These are phyloP conservation scores for Lachnellula occidentalis DNA, from an alignment of 2,329 filamentous ascomycete species.

Conservation along the genomic window DNA sequence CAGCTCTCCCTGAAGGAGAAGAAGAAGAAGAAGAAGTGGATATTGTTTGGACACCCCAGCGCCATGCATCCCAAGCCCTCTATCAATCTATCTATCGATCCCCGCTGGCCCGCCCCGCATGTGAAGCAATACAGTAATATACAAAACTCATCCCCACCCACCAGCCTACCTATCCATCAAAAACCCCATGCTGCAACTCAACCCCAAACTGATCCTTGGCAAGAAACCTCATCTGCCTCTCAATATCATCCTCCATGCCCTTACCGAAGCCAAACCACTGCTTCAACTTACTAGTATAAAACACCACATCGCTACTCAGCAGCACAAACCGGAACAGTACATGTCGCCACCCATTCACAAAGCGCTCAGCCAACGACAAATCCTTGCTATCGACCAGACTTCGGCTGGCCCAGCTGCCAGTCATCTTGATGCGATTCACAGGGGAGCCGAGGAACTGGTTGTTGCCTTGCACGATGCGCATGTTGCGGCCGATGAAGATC, in stretches of 20 bases:
- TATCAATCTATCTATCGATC: no score
- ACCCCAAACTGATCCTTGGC: conserved; percentile 82
- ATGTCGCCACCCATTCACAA: conserved; percentile 69
- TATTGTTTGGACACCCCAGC: no score
- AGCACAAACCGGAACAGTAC: conserved; percentile 77
- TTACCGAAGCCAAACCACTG: conserved; percentile 72
- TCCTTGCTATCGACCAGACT: conserved; percentile 73
- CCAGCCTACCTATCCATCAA: conserved; percentile 60
- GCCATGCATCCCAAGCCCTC: no score
- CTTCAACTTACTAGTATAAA: conserved; percentile 72
- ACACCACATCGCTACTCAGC: conserved; percentile 70
- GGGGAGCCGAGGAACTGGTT: conserved; percentile 69
- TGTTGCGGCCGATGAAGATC: conserved; percentile 67
- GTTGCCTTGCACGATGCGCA: conserved; percentile 69
- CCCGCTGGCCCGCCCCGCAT: no score
- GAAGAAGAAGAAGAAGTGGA: no score
- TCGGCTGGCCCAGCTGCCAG: conserved; percentile 80
- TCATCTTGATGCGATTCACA: conserved; percentile 86
- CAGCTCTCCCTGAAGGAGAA: no score
- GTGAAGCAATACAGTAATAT: no score
- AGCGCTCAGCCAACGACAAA: conserved; percentile 55
- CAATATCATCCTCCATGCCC: conserved; percentile 93
- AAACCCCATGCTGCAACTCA: conserved; percentile 81
- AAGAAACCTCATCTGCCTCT: conserved; percentile 79
- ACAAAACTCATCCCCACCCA: no score